phyloP scores from a whole-genome alignment of 1,284 basidiomycete species.

The Rugosomyces carneus region DNA sequence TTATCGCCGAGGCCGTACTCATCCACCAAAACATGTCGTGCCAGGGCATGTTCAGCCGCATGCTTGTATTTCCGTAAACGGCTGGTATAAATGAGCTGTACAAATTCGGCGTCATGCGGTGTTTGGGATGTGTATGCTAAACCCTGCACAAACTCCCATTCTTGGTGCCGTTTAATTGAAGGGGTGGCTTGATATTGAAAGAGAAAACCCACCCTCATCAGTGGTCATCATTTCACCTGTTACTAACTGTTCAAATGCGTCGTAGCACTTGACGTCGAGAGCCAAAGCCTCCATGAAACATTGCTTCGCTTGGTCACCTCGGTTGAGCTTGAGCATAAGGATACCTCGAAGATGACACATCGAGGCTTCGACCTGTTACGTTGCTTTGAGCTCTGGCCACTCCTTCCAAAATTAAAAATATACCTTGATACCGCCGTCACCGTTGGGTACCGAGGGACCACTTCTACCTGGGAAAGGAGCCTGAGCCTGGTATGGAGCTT shows the following conservation, averaged over 20 bases:
- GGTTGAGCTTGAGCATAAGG: slow-evolving; percentile 90
- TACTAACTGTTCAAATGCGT: slow-evolving; percentile 88
- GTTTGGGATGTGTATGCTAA: slow-evolving; percentile 81
- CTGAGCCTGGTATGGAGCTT: slow-evolving; percentile 7
- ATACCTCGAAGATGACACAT: slow-evolving; percentile 93
- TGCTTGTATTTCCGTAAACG: slow-evolving; percentile 89
- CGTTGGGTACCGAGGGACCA: slow-evolving; percentile 65
- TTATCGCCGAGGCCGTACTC: slow-evolving; percentile 83
- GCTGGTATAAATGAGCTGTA: slow-evolving; percentile 87
- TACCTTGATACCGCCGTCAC: slow-evolving; percentile 85
- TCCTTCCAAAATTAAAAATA: neutral
- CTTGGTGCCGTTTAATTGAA: slow-evolving; percentile 34
- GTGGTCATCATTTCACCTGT: slow-evolving; percentile 91
- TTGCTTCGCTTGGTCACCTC: slow-evolving; percentile 83
- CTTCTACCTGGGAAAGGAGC: slow-evolving; percentile 37
- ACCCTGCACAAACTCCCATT: slow-evolving; percentile 92
- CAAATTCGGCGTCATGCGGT: slow-evolving; percentile 83
- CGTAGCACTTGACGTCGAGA: slow-evolving; percentile 96
- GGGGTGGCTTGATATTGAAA: neutral
- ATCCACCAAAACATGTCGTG: slow-evolving; percentile 67
- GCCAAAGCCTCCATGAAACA: slow-evolving; percentile 93
- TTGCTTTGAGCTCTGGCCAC: slow-evolving; percentile 5
- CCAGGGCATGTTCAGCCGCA: slow-evolving; percentile 72
- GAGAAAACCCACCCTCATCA: slow-evolving; percentile 67
- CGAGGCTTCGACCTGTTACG: slow-evolving; percentile 78